A percentile compares a stretch with the other conserved stretches of the same genome.
Conservation (phyloP, 116 monocot genomes). For the Zostera marina region DNA sequence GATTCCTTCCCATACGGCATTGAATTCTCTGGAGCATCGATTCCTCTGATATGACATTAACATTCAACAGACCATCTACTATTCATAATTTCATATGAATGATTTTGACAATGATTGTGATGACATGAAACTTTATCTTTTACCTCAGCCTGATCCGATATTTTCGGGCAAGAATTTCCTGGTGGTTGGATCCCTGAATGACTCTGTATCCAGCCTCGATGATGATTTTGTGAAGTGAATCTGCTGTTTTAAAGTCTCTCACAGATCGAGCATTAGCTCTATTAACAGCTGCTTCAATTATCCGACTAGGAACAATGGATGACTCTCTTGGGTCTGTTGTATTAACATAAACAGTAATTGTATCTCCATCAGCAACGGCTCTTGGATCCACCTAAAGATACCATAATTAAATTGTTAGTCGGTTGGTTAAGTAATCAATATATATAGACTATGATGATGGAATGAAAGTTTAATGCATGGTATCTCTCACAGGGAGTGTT, state of each 20-base stretch:
- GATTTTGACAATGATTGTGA: no score
- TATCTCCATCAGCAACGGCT: conserved; percentile 60
- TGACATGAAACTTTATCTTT: no score
- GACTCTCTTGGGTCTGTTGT: conserved; percentile 41
- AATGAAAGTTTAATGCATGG: no score
- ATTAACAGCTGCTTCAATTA: conserved; percentile 34
- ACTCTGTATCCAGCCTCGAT: conserved; percentile 63
- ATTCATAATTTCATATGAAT: no score
- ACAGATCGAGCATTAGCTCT: conserved; percentile 38
- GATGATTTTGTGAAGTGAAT: conserved; percentile 56
- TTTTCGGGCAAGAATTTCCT: conserved; percentile 50
- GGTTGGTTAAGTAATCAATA: no score
- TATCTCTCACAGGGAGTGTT: conserved; percentile 67
- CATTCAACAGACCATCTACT: no score
- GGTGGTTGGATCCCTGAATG: conserved; percentile 26
- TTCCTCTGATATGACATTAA: conserved; percentile 49
- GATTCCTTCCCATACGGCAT: conserved; percentile 94
- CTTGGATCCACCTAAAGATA: conserved; percentile 35
- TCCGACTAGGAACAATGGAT: conserved; percentile 28
- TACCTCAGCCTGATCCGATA: conserved; percentile 85
- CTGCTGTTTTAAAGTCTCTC: conserved; percentile 43
- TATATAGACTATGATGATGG: no score
- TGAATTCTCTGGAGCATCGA: conserved; percentile 73
- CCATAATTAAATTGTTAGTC: not conserved
- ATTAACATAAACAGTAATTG: conserved; percentile 65